A percentile compares a stretch with the other conserved stretches of the same genome.
These are phyloP conservation scores for Lactifluus hygrophoroides DNA, from an alignment of 768 basidiomycete species.

Conservation along the genomic window DNA sequence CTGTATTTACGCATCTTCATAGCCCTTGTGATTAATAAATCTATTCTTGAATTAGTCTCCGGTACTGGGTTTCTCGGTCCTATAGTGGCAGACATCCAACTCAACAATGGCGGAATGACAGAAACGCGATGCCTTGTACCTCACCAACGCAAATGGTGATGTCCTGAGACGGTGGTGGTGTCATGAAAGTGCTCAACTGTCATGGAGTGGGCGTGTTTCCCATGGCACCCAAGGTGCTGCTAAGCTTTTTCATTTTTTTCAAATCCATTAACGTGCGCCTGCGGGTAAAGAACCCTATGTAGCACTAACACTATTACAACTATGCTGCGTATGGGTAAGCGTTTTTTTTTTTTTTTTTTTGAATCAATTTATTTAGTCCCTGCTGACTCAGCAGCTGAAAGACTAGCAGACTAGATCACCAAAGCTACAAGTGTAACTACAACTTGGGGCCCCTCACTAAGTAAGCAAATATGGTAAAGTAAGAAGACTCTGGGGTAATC, in stretches of 20 bases:
- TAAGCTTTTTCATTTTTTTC: conserved; percentile 27
- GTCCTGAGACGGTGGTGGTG: conserved; percentile 63
- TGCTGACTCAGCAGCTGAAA: too few relatives aligned
- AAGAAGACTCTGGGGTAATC: too few relatives aligned
- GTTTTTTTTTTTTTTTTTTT: too few relatives aligned
- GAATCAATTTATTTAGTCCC: too few relatives aligned
- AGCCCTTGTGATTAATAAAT: conserved; percentile 38
- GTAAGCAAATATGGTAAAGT: too few relatives aligned
- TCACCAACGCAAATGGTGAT: conserved; percentile 59
- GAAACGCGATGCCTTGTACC: not conserved
- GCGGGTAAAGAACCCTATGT: too few relatives aligned
- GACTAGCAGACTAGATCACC: too few relatives aligned
- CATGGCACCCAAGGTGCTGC: not conserved
- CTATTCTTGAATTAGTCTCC: conserved; percentile 68
- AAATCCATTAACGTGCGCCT: too few relatives aligned
- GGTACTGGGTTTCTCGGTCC: conserved; percentile 72
- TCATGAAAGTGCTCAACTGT: conserved; percentile 45
- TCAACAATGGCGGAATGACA: conserved; percentile 18
- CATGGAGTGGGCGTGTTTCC: conserved; percentile 50
- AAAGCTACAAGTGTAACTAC: too few relatives aligned
- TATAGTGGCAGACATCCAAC: conserved; percentile 50
- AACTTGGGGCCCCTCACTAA: too few relatives aligned
- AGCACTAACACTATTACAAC: too few relatives aligned
- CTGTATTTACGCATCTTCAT: not conserved
- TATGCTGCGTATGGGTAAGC: too few relatives aligned